Percentiles rank a stretch among this genome's conserved stretches.
Conservation (phyloP, 1,139 yeast species). For the Geotrichum candidum region DNA sequence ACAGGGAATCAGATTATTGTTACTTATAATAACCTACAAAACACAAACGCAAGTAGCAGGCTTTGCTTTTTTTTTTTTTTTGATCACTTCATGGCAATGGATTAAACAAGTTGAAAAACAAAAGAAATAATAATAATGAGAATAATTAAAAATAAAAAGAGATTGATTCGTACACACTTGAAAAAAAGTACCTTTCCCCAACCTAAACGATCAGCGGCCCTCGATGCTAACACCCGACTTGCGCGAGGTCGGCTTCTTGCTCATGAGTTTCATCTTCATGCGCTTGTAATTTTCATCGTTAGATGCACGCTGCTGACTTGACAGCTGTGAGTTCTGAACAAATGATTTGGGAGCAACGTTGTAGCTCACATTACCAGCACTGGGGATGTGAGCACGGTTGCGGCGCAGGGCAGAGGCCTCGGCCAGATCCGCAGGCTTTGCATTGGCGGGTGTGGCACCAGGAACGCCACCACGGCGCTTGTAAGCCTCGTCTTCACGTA, state of each 20-base stretch:
- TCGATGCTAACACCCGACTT: constrained; percentile 75
- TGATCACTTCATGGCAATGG: too few species aligned
- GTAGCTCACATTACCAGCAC: constrained; percentile 81
- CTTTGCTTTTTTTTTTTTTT: too few species aligned
- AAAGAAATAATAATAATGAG: too few species aligned
- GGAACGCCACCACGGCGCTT: constrained; percentile 19
- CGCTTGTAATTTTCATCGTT: constrained; percentile 73
- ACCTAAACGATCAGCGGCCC: constrained; percentile 37
- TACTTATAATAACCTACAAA: too few species aligned
- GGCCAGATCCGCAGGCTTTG: constrained; percentile 53
- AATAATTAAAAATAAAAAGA: background rate
- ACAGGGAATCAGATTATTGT: background rate
- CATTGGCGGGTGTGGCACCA: constrained; percentile 22
- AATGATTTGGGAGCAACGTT: constrained; percentile 80
- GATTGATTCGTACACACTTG: background rate
- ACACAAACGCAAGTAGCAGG: too few species aligned
- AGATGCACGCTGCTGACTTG: constrained; percentile 40
- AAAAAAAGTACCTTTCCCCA: constrained; percentile 14
- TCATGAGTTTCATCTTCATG: constrained; percentile 51
- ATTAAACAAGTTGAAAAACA: too few species aligned
- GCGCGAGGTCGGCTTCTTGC: constrained; percentile 45
- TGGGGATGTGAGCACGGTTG: constrained; percentile 92
- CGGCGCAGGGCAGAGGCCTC: constrained; percentile 85
- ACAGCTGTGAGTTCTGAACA: constrained; percentile 43
- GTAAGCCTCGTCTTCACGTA: constrained; percentile 29